phyloP scores from a whole-genome alignment of 495 filamentous ascomycete genomes.

The Neurospora africana region DNA sequence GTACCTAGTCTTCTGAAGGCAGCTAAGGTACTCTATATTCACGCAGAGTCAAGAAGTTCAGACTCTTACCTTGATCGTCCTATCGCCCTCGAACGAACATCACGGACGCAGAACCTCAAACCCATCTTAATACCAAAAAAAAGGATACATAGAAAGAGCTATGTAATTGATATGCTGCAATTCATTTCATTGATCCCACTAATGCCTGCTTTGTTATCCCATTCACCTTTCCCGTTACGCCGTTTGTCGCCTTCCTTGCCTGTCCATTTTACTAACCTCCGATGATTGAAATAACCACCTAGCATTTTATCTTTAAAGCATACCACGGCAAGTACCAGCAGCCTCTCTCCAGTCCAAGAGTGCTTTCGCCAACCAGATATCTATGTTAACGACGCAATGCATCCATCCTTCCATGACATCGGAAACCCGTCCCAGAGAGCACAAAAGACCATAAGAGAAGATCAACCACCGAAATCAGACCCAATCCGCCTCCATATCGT shows the following conservation, averaged over 20 bases:
- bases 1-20: not conserved
- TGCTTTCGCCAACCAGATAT: not conserved
- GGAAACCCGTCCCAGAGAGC: not conserved
- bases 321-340: not conserved
- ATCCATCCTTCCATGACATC: not conserved
- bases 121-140: not conserved
- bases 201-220: not conserved
- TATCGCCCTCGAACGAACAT: not conserved
- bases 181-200: not conserved
- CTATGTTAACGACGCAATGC: not conserved
- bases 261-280: not conserved
- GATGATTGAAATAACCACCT: not conserved
- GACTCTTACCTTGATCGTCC: not conserved
- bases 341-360: not conserved
- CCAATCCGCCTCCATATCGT: not conserved
- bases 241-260: not conserved
- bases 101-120: not conserved
- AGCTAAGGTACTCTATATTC: not conserved
- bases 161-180: not conserved
- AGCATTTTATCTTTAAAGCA: not conserved
- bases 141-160: not conserved
- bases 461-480: not conserved
- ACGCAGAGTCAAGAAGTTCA: not conserved
- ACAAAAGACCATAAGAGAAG: not conserved
- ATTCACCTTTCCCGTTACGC: not conserved